Evolutionary conservation across 2,329 filamentous ascomycete genomes (phyloP), one percentile per base, ranked within the genome.

Genomic region (Neofusicoccum sp.): DNA sequence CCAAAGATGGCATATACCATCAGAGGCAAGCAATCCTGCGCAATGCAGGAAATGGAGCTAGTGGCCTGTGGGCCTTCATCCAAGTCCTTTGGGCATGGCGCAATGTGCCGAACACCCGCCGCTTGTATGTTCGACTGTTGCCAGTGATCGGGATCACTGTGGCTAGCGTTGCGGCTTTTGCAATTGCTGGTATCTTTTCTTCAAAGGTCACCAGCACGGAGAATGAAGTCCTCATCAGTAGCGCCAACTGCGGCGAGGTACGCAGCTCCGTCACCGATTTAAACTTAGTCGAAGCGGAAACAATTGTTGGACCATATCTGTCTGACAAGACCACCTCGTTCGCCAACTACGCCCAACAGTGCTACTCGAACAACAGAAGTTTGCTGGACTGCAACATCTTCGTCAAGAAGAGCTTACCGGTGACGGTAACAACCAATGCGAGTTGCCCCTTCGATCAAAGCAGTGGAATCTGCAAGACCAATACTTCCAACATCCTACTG

Each of bases 1-100:
- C 68, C 6, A 64, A 66, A 7, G 71, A 73, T 48, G 64, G 58
- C 2, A 22, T 73, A 2, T 64, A 73, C 52, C 70, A 74, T 34
- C 72, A 60, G 31, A 39, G 54, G 34, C 61, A 63, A 33, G 61
- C 52, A 4, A 45, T 63, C 14, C 61, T 63, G 4, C 50, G 61
- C 6, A 64, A 64, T 41, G 31, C 63, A 14, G 48, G 39, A 14
- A 58, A 37, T 43, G 58, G 36, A 16, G 11, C 9, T 3, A 33
- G 34, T 34, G 59, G 33, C 1, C 14, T 58, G 9, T 56, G 45
- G 16, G 33, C 16, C 16, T 37, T 62, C 12, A 9, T 50, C 12
- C 12, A 29, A 16, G 14, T 48, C 14, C 12, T 50, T 6, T 56
- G 39, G 58, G 22, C 37, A 4, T 56, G 52, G 52, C 16, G 36